These are phyloP conservation scores for Leccinum fibrillosum DNA, from an alignment of 768 basidiomycete genomes.

Conservation along the genomic window DNA sequence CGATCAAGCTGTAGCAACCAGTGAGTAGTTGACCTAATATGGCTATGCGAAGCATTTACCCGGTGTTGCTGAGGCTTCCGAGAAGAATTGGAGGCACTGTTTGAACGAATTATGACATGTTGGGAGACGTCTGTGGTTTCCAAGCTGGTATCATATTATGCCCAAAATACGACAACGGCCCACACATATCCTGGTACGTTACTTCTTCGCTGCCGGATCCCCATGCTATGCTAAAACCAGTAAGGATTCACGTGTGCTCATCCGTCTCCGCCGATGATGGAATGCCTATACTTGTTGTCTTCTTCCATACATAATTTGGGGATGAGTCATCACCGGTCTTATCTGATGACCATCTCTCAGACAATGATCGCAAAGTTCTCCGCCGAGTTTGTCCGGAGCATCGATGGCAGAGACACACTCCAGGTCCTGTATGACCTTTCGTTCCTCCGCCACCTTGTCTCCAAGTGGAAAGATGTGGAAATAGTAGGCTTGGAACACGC, in stretches of 20 bases:
- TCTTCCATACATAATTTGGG: conserved; percentile 56
- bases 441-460: conserved; percentile 45
- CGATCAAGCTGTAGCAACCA: conserved; percentile 30
- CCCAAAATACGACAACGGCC: conserved; percentile 3
- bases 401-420: conserved; percentile 29
- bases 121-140: conserved; percentile 52
- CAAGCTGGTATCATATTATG: conserved; percentile 20
- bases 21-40: conserved; percentile 28
- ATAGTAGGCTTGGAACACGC: conserved; percentile 25
- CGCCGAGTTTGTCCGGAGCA: conserved; percentile 28
- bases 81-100: conserved; percentile 37
- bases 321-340: conserved; percentile 36
- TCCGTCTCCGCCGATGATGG: conserved; percentile 53
- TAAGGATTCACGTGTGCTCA: conserved; percentile 28
- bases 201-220: conserved; percentile 1
- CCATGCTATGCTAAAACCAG: conserved; percentile 10
- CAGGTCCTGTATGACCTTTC: conserved; percentile 45
- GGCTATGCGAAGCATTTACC: conserved; percentile 3
- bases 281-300: conserved; percentile 53
- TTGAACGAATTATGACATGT: conserved; percentile 44
- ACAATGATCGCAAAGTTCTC: conserved; percentile 40
- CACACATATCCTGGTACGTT: conserved; percentile 11
- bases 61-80: conserved; percentile 45
- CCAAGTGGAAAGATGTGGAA: conserved; percentile 25
- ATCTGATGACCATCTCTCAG: conserved; percentile 35